Base-by-base conservation (phyloP, 345 rosid species). In the Carallia brachiata region DNA sequence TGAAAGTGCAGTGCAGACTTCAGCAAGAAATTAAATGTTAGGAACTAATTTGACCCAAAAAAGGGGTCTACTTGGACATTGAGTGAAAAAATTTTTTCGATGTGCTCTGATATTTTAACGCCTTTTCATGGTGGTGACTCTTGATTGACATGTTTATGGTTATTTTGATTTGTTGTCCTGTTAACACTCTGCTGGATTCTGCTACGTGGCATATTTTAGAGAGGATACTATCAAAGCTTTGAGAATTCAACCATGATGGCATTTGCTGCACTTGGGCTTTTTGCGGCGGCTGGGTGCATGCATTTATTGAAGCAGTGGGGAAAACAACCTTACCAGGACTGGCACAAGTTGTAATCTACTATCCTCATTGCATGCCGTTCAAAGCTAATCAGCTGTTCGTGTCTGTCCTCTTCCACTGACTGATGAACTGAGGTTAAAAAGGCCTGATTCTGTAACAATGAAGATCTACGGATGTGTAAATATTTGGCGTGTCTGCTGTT, bases 301-400 rank as follows among this genome's bases (percentile, higher is more conserved):
- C 82, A 88, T 83, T 67, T 85, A 37, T 68, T 95, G 81, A 90
- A 94, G 86, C 84, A 79, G 58, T 83, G 87, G 82, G 99, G 99
- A 63, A 95, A 95, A 86, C 96, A 90, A 77, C 99, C 91, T 6
- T 88, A 88, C 75, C 92, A 85, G 68, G 86, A 88, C 81, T 85
- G 90, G 89, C 97, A 85, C 73, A 90, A 90, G 65, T 73, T 80
- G 66, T 95, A 85, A 90, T 61, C 7, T 17, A 47, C 6, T 6
- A 28, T 36, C 19, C 53, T 37, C 6, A 31, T 28, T 30, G 5
- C 1, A n/a, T 58, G 27, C 31, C 47, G 59, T 59, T 57, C 54
- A 30, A 61, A 67, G 59, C 10, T 17, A 28, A 61, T 63, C 61
- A 48, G 61, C 55, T 55, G 54, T 32, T 48, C 78, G 69, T 67